Base-by-base conservation (phyloP, 148 eudicot genomes). In the Persicaria tinctoria region DNA sequence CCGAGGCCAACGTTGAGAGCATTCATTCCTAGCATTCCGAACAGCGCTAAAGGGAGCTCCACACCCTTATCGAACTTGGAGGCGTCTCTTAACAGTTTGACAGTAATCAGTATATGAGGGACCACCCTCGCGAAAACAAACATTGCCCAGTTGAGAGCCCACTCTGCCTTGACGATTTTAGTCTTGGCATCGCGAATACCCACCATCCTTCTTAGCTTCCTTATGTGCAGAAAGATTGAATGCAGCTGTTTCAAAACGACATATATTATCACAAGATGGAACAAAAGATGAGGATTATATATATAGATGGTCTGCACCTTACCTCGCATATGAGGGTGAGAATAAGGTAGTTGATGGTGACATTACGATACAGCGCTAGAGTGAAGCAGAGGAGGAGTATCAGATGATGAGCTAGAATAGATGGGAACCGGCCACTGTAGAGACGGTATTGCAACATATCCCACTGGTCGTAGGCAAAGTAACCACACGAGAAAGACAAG, bases 261-360 rank as follows among this genome's bases (percentile, higher is more conserved):
- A 60, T 8, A 60, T 60, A 23, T 3, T 60, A 23, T 3, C 11
- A 4, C 68, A 27, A 62, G 45, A 32, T 32, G 16, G 14, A 66
- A 66, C n/a, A 8, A 68, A 45, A 41, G 8, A 71, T 47, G 74
- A 71, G 20, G 55, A n/a, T 17, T 7, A 71, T 48, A 71, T 53
- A 47, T 32, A 44, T 66, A 47, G 70, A 47, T 41, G 12, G 12
- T 41, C 17, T 54, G n/a, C 46, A 41, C 8, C 13, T 38, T 66
- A 93, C 98, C 98, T 94, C 97, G 68, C 98, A 94, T 48, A 94
- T 87, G 41, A 94, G 88, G 62, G 98, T 92, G 76, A 94, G 92
- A 77, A 94, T 89, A 59, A 94, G 97, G 79, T 94, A 94, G 91
- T 94, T 94, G 92, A 92, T 86, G 51, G 98, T 89, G 85, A 94